phyloP scores from a whole-genome alignment of 805 yeast genomes.

The Metschnikowia anglica region DNA sequence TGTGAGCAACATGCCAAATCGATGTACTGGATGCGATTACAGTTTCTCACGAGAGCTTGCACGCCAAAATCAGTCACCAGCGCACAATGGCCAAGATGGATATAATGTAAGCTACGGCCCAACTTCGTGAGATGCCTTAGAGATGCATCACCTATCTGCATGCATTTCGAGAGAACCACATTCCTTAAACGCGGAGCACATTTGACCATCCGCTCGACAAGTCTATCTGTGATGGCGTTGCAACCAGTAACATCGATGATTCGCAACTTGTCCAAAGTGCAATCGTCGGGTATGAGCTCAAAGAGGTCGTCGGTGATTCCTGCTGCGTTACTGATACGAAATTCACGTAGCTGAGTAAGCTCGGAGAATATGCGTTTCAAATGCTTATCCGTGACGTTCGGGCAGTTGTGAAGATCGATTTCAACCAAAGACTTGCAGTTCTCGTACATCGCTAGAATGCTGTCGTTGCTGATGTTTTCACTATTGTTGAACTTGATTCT shows the following conservation, averaged over 20 bases:
- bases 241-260: slow-evolving; percentile 85
- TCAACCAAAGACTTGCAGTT: slow-evolving; percentile 82
- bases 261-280: slow-evolving; percentile 63
- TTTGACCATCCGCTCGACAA: slow-evolving; percentile 67
- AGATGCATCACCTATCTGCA: slow-evolving; percentile 79
- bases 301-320: slow-evolving; percentile 70
- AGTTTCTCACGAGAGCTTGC: slow-evolving; percentile 64
- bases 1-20: slow-evolving; percentile 94
- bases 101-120: slow-evolving; percentile 78
- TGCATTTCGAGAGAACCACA: slow-evolving; percentile 86
- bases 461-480: slow-evolving; percentile 59
- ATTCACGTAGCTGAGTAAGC: slow-evolving; percentile 76
- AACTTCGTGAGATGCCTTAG: slow-evolving; percentile 67
- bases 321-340: slow-evolving; percentile 72
- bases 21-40: slow-evolving; percentile 85
- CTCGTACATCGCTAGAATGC: slow-evolving; percentile 58
- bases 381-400: slow-evolving; percentile 65
- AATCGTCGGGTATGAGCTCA: slow-evolving; percentile 47
- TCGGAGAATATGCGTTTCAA: slow-evolving; percentile 56
- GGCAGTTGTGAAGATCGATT: slow-evolving; percentile 82
- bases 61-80: slow-evolving; percentile 90
- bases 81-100: slow-evolving; percentile 92
- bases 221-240: slow-evolving; percentile 72
- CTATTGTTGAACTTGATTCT: slow-evolving; percentile 81
- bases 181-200: slow-evolving; percentile 85